phyloP scores from a whole-genome alignment of 345 rosid species.

The Brassica incana region DNA sequence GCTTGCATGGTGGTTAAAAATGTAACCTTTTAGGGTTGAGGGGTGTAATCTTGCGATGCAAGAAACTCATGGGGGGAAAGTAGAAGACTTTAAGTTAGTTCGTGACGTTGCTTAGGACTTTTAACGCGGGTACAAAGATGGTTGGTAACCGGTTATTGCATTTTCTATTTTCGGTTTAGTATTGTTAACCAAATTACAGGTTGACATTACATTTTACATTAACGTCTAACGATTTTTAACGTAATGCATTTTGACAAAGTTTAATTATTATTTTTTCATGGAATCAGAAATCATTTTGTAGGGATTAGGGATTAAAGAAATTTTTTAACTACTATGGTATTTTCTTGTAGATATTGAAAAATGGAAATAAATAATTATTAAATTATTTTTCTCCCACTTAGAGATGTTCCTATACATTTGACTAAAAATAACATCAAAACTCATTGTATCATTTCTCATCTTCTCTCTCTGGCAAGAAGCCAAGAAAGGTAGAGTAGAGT shows the following conservation, averaged over 20 bases:
- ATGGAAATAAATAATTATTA: conserved; percentile 4
- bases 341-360: not conserved
- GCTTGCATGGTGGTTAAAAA: conserved; percentile 32
- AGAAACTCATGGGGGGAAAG: conserved; percentile 18
- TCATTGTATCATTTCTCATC: conserved; percentile 10
- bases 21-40: conserved; percentile 11
- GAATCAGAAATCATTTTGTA: not conserved
- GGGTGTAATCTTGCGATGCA: conserved; percentile 17
- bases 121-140: not conserved
- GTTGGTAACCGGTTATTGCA: conserved; percentile 3
- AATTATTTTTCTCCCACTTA: not conserved
- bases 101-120: not conserved
- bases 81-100: not conserved
- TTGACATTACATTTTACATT: not conserved
- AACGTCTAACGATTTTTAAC: not conserved
- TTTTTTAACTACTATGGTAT: not conserved
- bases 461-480: conserved; percentile 8
- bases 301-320: not conserved
- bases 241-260: not conserved
- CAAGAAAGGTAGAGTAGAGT: conserved; percentile 38
- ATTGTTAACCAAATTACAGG: not conserved
- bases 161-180: not conserved
- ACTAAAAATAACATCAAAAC: not conserved
- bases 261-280: not conserved
- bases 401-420: not conserved